Evolutionary conservation across 345 rosid genomes (phyloP).

Genomic region (Syzygium aqueum): DNA sequence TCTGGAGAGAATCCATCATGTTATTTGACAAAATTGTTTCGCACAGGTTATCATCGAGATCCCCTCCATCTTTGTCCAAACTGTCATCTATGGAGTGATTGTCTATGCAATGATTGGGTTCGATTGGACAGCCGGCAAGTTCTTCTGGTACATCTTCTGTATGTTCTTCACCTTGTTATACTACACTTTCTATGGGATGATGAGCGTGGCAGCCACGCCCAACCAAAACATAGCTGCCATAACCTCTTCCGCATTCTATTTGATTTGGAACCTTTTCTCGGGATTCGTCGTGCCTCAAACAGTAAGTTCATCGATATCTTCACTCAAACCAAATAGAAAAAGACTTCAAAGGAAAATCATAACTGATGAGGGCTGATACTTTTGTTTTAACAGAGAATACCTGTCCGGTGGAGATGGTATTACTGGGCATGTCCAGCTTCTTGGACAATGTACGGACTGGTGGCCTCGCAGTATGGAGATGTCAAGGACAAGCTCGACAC

Average conservation of each 20-base stretch:
- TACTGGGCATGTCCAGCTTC: slow-evolving; percentile 43
- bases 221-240: slow-evolving; percentile 42
- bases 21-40: neutral
- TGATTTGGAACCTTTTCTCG: slow-evolving; percentile 53
- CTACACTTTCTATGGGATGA: slow-evolving; percentile 61
- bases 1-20: neutral
- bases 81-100: slow-evolving; percentile 35
- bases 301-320: slow-evolving; percentile 6
- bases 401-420: slow-evolving; percentile 74
- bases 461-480: slow-evolving; percentile 53
- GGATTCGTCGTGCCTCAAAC: slow-evolving; percentile 45
- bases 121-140: slow-evolving; percentile 34
- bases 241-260: slow-evolving; percentile 27
- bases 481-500: slow-evolving; percentile 22
- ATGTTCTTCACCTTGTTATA: slow-evolving; percentile 51
- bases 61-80: slow-evolving; percentile 32
- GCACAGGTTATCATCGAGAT: slow-evolving; percentile 43
- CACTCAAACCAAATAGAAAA: neutral
- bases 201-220: slow-evolving; percentile 51
- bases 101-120: slow-evolving; percentile 55
- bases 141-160: slow-evolving; percentile 47
- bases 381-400: slow-evolving; percentile 34
- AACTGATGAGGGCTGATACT: neutral
- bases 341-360: neutral
- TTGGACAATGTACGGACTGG: slow-evolving; percentile 54